Base-by-base conservation (phyloP, 768 basidiomycete genomes). In the Lactarius trivialis region DNA sequence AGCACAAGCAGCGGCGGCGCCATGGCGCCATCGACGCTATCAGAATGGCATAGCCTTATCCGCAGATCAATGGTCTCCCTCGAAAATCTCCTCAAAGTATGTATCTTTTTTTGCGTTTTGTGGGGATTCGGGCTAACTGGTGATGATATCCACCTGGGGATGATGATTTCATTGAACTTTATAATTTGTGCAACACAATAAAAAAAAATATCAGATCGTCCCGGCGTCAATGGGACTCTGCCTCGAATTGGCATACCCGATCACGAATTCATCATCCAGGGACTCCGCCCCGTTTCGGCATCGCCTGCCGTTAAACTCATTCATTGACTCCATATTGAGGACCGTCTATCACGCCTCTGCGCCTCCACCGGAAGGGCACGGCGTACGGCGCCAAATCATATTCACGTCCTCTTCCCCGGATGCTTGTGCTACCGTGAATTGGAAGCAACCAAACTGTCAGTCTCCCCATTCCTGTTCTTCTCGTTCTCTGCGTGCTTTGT, bases 361-460 rank as follows among this genome's bases (percentile, higher is more conserved):
- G 55, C 74, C 76, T 55, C 72, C 78, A 30, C 83, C 63, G 15
- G 37, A 82, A 32, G 79, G 78, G 43, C 77, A 78, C 33, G 74
- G 77, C 60, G 76, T 77, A 54, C 85, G 89, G 59, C 80, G 94
- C 55, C 88, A 88, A 67, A 84, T 98, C 63, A 84, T 93, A n/a
- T 93, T 99, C 71, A 87, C 88, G 41, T 96, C 93, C 7, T 98
- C 91, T 73, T 88, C 89, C 53, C 91, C 95, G 9, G 86, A 91
- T 71, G 83, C 93, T 0, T 96, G 93, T 73, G 85, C 91, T 8
- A 87, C 91, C 17, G 74, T 98, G 59, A 98, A 99, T 70, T 98
- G 96, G 97, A 99, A 99, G 74, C 96, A 99, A 74, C 96, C 96
- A 14, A 98, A 98, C 73, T 98, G 96, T 93, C 76, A 74, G 85